phyloP scores from a whole-genome alignment of 108 stramenopile genomes.

The Chaetoceros tenuissimus region DNA sequence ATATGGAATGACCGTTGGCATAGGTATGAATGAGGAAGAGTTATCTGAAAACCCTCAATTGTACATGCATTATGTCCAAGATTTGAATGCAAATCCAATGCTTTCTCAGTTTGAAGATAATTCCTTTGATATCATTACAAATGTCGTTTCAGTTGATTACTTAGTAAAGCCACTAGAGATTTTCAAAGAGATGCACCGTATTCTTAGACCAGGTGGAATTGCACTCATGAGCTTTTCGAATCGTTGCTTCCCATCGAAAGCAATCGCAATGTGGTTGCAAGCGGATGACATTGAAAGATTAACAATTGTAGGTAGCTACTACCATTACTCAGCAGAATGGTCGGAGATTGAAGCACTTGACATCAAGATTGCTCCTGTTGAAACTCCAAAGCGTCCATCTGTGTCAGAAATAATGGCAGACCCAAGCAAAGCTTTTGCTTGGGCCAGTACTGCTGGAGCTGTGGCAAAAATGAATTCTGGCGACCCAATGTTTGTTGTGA shows the following conservation, averaged over 20 bases:
- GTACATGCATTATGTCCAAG: slow-evolving; percentile 42
- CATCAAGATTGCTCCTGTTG: slow-evolving; percentile 26
- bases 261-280: slow-evolving; percentile 70
- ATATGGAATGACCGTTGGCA: slow-evolving; percentile 45
- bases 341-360: slow-evolving; percentile 53
- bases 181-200: slow-evolving; percentile 60
- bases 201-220: slow-evolving; percentile 57
- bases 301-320: slow-evolving; percentile 64
- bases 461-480: slow-evolving; percentile 41
- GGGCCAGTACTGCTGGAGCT: slow-evolving; percentile 51
- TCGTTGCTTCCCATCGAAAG: slow-evolving; percentile 77
- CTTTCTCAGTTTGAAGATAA: slow-evolving; percentile 48
- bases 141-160: slow-evolving; percentile 71
- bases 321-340: slow-evolving; percentile 53
- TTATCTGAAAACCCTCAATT: slow-evolving; percentile 50
- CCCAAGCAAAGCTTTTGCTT: slow-evolving; percentile 42
- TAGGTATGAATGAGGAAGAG: slow-evolving; percentile 72
- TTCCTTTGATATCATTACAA: slow-evolving; percentile 58
- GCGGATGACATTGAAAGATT: slow-evolving; percentile 63
- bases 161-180: slow-evolving; percentile 55
- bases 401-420: slow-evolving; percentile 40
- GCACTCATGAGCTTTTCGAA: slow-evolving; percentile 59
- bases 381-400: slow-evolving; percentile 35
- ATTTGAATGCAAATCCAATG: slow-evolving; percentile 47
- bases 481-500: slow-evolving; percentile 72